Percentiles rank a stretch among this genome's conserved stretches.
Evolutionary conservation across 805 yeast genomes (phyloP).

Genomic region (Schwanniomyces polymorphus): DNA sequence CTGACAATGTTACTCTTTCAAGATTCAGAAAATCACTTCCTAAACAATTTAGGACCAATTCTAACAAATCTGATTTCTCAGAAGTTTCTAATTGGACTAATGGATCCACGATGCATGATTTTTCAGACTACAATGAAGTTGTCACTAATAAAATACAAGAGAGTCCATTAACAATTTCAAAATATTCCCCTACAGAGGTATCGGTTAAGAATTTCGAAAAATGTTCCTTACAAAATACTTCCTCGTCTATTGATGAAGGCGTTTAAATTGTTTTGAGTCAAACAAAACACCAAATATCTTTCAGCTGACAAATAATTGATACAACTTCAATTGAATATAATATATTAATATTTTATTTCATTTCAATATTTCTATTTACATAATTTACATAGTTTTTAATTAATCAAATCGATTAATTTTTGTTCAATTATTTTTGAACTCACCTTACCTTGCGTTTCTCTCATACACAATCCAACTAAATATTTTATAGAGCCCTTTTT

Average conservation of each 20-base stretch:
- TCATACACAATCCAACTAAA: constrained; percentile 85
- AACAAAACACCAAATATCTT: neutral
- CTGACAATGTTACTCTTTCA: constrained; percentile 2
- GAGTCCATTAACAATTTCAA: neutral
- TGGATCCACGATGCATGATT: constrained; percentile 14
- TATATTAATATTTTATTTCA: neutral
- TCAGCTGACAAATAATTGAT: too few species aligned
- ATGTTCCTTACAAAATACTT: neutral
- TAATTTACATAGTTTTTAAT: constrained; percentile 1
- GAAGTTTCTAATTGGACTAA: constrained; percentile 6
- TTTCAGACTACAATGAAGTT: constrained; percentile 13
- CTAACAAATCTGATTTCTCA: constrained; percentile 11
- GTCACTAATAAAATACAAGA: constrained; percentile 4
- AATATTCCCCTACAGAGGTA: constrained; percentile 2
- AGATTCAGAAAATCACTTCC: neutral
- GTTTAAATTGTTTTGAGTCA: constrained; percentile 5
- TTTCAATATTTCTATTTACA: neutral
- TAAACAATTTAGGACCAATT: constrained; percentile 9
- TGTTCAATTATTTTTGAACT: constrained; percentile 28
- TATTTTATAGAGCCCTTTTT: constrained; percentile 70
- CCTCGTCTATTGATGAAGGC: constrained; percentile 1
- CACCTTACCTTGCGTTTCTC: constrained; percentile 65
- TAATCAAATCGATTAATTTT: constrained; percentile 22
- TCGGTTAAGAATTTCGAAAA: constrained; percentile 7
- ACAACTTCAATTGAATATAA: too few species aligned